Evolutionary conservation across 345 rosid genomes (phyloP), one percentile per base, ranked within the genome.

Genomic region (Passiflora organensis): DNA sequence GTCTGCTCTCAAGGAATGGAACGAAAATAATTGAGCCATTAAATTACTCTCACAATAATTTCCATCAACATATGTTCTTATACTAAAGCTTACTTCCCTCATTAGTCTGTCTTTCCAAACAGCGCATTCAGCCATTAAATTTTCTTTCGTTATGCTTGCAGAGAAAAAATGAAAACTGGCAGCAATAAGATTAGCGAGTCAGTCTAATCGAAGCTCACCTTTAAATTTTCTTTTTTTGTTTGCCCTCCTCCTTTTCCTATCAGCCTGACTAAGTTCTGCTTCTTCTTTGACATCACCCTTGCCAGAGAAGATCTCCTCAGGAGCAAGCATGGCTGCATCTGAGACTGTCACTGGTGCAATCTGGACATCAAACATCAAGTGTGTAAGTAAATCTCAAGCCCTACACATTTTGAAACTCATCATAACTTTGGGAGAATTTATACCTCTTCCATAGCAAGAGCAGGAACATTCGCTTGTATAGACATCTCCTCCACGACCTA

Each of bases 391-490:
- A 50, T 18, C 18, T 25, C 10, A 44, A 28, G 16, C 23, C 10
- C 25, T 38, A 48, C 34, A 43, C 4, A 61, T 47, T 21, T 39
- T 32, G n/a, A 15, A 17, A 51, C 54, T n/a, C n/a, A n/a, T n/a
- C n/a, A n/a, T n/a, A 20, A 19, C 14, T 34, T 43, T 14, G 16
- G 21, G 19, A 8, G 52, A 54, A 36, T 17, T 8, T 47, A 39
- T 72, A 89, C 99, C 97, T 93, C 99, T 78, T 93, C 97, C 95
- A 93, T 86, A 51, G 91, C 97, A 70, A 89, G 83, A 65, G 99
- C 97, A 50, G 99, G 96, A 63, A 86, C 86, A 66, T 93, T 93
- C 24, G 78, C 64, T 72, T 83, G 97, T 25, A 93, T 74, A 53
- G 87, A 70, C 96, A 93, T 84, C 58, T 93, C 97, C 66, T 93